Base-by-base conservation (phyloP, 2,329 filamentous ascomycete species). In the Exophiala bonariae region DNA sequence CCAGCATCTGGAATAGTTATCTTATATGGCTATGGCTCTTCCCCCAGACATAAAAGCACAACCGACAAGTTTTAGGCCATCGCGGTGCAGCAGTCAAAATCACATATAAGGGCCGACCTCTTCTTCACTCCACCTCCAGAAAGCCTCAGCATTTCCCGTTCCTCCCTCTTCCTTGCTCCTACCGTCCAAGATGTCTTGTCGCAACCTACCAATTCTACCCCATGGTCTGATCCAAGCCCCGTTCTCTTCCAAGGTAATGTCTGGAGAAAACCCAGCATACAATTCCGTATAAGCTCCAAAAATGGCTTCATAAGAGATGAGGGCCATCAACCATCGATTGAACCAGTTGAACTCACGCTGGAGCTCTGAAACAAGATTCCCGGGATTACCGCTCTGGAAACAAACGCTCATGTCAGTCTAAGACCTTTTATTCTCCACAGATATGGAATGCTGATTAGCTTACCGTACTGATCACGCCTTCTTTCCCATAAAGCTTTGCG, bases 271-370 rank as follows among this genome's bases (percentile, higher is more conserved):
- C 0, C 66, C 74, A 1, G 74, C 69, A 47, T 67, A 79, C 1
- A 79, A 54, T 46, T 73, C 67, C 0, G 76, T 75, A 54, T 76
- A 78, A 0, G 73, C 75, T 0, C 75, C 76, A 22, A 61, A 54
- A 3, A 49, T 55, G 2, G 66, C 54, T 11, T 62, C 59, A 39
- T 70, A 59, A 2, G 65, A 48, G 3, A 66, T 26, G 6, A 51
- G 49, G 1, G 50, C 54, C 40, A 63, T 50, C 23, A 65, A 57
- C 22, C 34, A 14, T 39, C 48, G 34, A 14, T 32, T n/a, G 17
- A 33, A 40, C 28, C 20, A 67, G 59, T 9, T 67, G 45, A 0
- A 60, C 14, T 0, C 66, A 61, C 43, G 65, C 59, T 18, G 58
- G 47, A 47, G 59, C 22, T 60, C 59, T 0, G 63, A 59, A 20